Evolutionary conservation across 2,329 filamentous ascomycete species (phyloP), one percentile per base, ranked within the genome.

Genomic region (Colletotrichum falcatum): DNA sequence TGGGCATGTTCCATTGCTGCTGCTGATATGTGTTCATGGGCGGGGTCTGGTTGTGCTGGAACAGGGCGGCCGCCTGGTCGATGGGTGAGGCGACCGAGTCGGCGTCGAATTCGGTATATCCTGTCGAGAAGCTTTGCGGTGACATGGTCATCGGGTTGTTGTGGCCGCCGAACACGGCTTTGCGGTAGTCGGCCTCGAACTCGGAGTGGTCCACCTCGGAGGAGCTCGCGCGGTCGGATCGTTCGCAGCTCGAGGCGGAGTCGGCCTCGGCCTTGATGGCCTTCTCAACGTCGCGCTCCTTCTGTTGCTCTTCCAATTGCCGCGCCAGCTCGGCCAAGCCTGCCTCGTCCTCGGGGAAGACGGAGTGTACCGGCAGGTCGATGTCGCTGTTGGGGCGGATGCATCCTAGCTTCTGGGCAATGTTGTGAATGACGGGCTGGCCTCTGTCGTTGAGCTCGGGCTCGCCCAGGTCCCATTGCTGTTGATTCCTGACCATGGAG

Each of bases 371-470:
- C 26, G 87, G 87, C 60, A 89, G 81, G 77, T 90, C 84, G 77
- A 88, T 84, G 75, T 91, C 89, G 76, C 84, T 87, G 74, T 89
- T 89, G 23, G 87, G 87, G 65, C 89, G 85, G 75, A 91, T 89
- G 81, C 88, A 90, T 56, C 89, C 88, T 35, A 91, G 86, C 79
- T 87, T 89, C 73, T 87, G 85, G 42, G 89, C 88, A 70, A 91
- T 91, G 76, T 90, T 87, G 80, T 91, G 89, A 64, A 91, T 89
- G 33, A 91, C 85, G 3, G 89, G 89, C 74, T 89, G 87, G 42
- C 88, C 88, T 62, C 87, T 83, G 72, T 90, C 88, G 77, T 91
- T 91, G 74, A 90, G 80, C 72, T 89, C 88, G 4, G 89, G 89
- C 75, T 90, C 88, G n/a, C 86, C 88, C 20, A 90, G 81, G 16